Conservation (phyloP, 2,329 filamentous ascomycete genomes). For the Macrophomina tecta region DNA sequence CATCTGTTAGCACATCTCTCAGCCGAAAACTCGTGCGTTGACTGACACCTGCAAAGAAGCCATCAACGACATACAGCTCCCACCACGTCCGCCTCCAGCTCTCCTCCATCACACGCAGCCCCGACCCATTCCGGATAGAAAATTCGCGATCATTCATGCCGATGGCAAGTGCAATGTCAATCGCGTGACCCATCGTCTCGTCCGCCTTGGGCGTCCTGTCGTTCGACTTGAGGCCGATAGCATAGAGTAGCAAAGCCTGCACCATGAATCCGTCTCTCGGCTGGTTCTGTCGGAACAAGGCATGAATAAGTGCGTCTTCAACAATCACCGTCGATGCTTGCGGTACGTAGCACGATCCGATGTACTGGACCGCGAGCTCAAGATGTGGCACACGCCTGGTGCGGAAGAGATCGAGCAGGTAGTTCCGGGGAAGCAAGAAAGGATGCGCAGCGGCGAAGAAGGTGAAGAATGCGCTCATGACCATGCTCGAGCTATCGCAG, state of each 20-base stretch:
- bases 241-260: slow-evolving; percentile 77
- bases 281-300: slow-evolving; percentile 40
- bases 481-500: background rate
- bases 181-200: slow-evolving; percentile 69
- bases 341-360: slow-evolving; percentile 61
- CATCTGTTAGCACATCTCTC: slow-evolving; percentile 70
- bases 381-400: slow-evolving; percentile 50
- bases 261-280: slow-evolving; percentile 62
- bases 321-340: slow-evolving; percentile 53
- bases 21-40: slow-evolving; percentile 73
- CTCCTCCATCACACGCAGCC: slow-evolving; percentile 75
- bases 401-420: slow-evolving; percentile 49
- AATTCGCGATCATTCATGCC: slow-evolving; percentile 75
- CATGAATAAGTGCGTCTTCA: slow-evolving; percentile 44
- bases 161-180: slow-evolving; percentile 75
- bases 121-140: slow-evolving; percentile 67
- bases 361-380: slow-evolving; percentile 61
- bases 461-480: slow-evolving; percentile 56
- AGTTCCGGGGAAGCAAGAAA: slow-evolving; percentile 58
- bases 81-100: slow-evolving; percentile 91
- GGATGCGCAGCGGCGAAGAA: slow-evolving; percentile 62
- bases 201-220: slow-evolving; percentile 73
- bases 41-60: slow-evolving; percentile 82
- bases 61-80: slow-evolving; percentile 82
- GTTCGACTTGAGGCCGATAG: slow-evolving; percentile 78